These are phyloP conservation scores for Kappamyces sp. DNA, from an alignment of 192 early-diverging fungal species.

Conservation along the genomic window DNA sequence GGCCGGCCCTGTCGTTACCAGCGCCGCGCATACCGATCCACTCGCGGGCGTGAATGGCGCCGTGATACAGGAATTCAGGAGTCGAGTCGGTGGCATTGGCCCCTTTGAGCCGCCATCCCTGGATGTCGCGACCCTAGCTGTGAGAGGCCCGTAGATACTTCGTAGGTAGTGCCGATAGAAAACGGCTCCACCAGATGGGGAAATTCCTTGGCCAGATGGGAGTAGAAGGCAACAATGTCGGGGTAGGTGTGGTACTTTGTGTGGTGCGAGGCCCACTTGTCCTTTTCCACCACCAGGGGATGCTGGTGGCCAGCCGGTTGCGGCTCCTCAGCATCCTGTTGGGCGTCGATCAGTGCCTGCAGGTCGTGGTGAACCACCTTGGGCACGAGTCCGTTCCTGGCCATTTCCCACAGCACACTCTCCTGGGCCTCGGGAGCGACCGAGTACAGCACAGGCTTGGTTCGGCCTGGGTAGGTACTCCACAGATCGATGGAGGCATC, in stretches of 20 bases:
- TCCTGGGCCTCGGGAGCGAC: too few species aligned
- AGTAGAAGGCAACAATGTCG: conserved; percentile 35
- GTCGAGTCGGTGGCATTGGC: neutral
- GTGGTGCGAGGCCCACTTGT: too few species aligned
- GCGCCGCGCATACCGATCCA: conserved; percentile 28
- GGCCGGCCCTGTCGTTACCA: conserved; percentile 23
- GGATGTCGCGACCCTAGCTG: conserved; percentile 16
- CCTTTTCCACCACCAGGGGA: too few species aligned
- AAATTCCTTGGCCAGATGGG: conserved; percentile 28
- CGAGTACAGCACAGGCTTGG: too few species aligned
- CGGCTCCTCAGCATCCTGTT: too few species aligned
- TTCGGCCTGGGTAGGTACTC: too few species aligned
- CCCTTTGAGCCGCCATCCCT: neutral
- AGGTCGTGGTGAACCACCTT: too few species aligned
- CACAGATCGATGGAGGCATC: too few species aligned
- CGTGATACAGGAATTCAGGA: conserved; percentile 8
- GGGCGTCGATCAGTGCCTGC: too few species aligned
- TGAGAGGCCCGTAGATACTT: conserved; percentile 40
- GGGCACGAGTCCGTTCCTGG: too few species aligned
- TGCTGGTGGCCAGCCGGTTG: too few species aligned
- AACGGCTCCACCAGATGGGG: conserved; percentile 38
- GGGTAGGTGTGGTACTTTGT: conserved; percentile 36
- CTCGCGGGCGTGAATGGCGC: conserved; percentile 27
- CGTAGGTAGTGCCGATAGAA: conserved; percentile 39
- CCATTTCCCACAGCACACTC: too few species aligned